phyloP scores from a whole-genome alignment of 179 eudicot species.

The Silene vulgaris region DNA sequence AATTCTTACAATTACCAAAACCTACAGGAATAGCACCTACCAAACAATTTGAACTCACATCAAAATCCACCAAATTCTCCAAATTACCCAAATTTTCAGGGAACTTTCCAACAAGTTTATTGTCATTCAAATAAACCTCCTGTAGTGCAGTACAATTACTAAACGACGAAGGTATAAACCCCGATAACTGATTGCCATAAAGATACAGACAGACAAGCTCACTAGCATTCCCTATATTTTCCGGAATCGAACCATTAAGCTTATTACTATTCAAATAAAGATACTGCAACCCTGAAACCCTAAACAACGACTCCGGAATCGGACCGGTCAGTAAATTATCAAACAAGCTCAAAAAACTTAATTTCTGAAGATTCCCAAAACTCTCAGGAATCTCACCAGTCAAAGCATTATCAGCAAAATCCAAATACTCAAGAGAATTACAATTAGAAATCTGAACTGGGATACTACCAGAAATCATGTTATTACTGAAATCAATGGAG shows the following conservation, averaged over 20 bases:
- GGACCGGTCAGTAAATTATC: conserved; percentile 9
- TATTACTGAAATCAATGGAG: conserved; percentile 24
- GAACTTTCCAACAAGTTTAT: conserved; percentile 19
- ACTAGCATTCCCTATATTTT: conserved; percentile 22
- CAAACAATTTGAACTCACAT: conserved; percentile 23
- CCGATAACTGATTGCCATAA: conserved; percentile 22
- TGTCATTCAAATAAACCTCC: conserved; percentile 21
- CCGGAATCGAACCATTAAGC: conserved; percentile 20
- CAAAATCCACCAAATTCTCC: conserved; percentile 18
- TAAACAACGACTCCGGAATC: conserved; percentile 26
- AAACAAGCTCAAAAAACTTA: conserved; percentile 21
- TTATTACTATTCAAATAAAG: conserved; percentile 18
- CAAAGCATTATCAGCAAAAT: conserved; percentile 13
- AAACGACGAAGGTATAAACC: conserved; percentile 25
- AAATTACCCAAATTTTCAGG: conserved; percentile 22
- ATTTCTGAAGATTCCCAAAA: conserved; percentile 15
- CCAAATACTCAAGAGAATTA: conserved; percentile 19
- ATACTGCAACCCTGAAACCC: conserved; percentile 13
- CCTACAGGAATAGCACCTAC: conserved; percentile 22
- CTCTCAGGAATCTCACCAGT: conserved; percentile 24
- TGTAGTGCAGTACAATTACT: conserved; percentile 16
- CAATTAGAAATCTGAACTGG: conserved; percentile 21
- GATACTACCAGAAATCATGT: conserved; percentile 25
- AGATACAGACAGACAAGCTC: conserved; percentile 20
- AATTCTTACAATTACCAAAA: conserved; percentile 36